Percentiles rank a stretch among this genome's conserved stretches.
Conservation (phyloP, 495 filamentous ascomycete genomes). For the Hypomontagnella submonticulosa region DNA sequence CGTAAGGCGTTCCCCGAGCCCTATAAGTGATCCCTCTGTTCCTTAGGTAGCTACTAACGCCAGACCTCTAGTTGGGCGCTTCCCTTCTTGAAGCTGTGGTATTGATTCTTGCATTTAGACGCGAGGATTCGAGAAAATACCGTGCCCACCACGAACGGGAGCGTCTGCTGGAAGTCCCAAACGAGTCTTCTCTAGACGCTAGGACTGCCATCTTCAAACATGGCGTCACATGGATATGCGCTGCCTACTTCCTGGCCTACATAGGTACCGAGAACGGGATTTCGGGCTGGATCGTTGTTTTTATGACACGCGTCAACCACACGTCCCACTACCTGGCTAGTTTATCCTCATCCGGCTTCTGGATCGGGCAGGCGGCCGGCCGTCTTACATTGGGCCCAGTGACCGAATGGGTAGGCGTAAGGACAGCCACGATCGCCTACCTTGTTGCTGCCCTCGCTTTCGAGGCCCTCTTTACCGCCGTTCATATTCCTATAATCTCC, state of each 20-base stretch:
- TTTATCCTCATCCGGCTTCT: slow-evolving; percentile 78
- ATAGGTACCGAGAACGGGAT: slow-evolving; percentile 77
- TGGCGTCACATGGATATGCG: slow-evolving; percentile 71
- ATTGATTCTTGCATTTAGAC: slow-evolving; percentile 67
- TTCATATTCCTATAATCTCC: slow-evolving; percentile 69
- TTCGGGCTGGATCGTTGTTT: slow-evolving; percentile 80
- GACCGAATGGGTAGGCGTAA: slow-evolving; percentile 70
- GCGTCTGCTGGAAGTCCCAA: slow-evolving; percentile 35
- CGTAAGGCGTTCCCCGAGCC: slow-evolving; percentile 16
- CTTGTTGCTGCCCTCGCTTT: slow-evolving; percentile 65
- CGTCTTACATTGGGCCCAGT: slow-evolving; percentile 69
- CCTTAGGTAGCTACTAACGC: neutral
- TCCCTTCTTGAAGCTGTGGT: slow-evolving; percentile 65
- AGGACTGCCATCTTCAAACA: slow-evolving; percentile 21
- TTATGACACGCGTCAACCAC: slow-evolving; percentile 72
- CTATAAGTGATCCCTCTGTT: neutral
- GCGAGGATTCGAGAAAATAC: slow-evolving; percentile 65
- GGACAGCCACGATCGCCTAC: slow-evolving; percentile 57
- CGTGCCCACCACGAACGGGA: slow-evolving; percentile 53
- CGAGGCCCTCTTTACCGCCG: slow-evolving; percentile 73
- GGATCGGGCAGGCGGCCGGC: slow-evolving; percentile 74
- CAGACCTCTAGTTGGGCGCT: slow-evolving; percentile 59
- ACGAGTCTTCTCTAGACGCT: slow-evolving; percentile 40
- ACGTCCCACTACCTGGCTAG: slow-evolving; percentile 71
- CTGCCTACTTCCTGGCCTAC: slow-evolving; percentile 73